These are phyloP conservation scores for Suillus subaureus DNA, from an alignment of 768 basidiomycete genomes.

Conservation along the genomic window DNA sequence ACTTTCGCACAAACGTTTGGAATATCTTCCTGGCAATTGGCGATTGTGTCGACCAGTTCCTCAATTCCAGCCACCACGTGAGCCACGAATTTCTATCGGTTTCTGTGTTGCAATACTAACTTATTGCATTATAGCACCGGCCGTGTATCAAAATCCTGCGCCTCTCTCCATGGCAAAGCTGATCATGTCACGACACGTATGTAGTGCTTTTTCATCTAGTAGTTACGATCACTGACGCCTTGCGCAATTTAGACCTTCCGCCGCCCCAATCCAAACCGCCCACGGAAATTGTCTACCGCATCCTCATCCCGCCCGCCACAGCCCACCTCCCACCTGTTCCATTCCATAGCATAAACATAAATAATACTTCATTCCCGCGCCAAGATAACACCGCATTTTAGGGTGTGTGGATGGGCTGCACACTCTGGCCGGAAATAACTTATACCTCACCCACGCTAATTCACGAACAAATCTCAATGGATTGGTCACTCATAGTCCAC, in stretches of 20 bases:
- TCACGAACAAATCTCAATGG: constrained; percentile 22
- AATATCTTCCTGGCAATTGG: constrained; percentile 24
- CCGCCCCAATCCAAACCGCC: constrained; percentile 30
- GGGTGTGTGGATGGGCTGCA: constrained; percentile 10
- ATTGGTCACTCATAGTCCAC: constrained; percentile 17
- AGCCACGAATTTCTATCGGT: constrained; percentile 15
- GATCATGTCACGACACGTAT: constrained; percentile 55
- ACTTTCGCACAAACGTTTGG: constrained; percentile 16
- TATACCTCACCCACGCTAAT: constrained; percentile 35
- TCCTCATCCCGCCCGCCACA: constrained; percentile 31
- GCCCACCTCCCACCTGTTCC: constrained; percentile 36
- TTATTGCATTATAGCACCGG: constrained; percentile 35
- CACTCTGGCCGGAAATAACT: constrained; percentile 23
- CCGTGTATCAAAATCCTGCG: constrained; percentile 43
- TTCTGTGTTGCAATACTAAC: constrained; percentile 7
- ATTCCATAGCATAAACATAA: constrained; percentile 33
- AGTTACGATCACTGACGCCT: constrained; percentile 13
- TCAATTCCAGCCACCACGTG: constrained; percentile 34
- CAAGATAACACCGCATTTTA: constrained; percentile 18
- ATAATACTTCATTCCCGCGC: constrained; percentile 18
- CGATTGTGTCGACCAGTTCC: constrained; percentile 21
- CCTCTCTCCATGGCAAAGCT: constrained; percentile 54
- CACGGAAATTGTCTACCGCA: constrained; percentile 25
- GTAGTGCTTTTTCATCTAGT: constrained; percentile 20
- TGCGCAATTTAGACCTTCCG: constrained; percentile 31